phyloP scores from a whole-genome alignment of 805 yeast species.

The Yarrowia sp. region DNA sequence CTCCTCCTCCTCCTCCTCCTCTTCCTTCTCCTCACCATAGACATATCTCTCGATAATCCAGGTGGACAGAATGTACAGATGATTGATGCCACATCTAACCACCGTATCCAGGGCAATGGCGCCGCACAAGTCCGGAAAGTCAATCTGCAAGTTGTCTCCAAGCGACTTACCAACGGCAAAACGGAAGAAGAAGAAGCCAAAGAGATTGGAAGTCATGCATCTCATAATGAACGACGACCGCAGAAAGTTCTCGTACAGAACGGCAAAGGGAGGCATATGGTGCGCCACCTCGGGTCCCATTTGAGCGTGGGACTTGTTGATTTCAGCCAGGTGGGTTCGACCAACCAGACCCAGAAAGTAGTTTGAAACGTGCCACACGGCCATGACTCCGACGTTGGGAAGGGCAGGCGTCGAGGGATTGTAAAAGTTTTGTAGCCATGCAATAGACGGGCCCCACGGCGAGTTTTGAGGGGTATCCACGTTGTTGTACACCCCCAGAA shows the following conservation, averaged over 20 bases:
- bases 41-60: conserved; percentile 18
- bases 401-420: conserved; percentile 25
- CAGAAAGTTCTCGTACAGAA: conserved; percentile 22
- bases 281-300: conserved; percentile 20
- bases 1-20: not conserved
- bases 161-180: conserved; percentile 18
- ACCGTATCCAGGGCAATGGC: conserved; percentile 29
- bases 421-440: conserved; percentile 27
- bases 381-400: conserved; percentile 25
- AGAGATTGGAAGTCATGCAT: conserved; percentile 23
- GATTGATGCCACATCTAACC: conserved; percentile 22
- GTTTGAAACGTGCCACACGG: conserved; percentile 27
- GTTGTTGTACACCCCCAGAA: conserved; percentile 26
- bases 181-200: conserved; percentile 28
- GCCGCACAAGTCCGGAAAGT: conserved; percentile 17
- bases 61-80: conserved; percentile 31
- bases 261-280: conserved; percentile 19
- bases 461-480: conserved; percentile 16
- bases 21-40: not conserved
- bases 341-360: conserved; percentile 26
- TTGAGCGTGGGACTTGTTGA: conserved; percentile 15
- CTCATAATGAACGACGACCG: conserved; percentile 27
- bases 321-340: conserved; percentile 28
- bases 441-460: conserved; percentile 11
- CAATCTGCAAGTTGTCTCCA: conserved; percentile 29